phyloP scores from a whole-genome alignment of 2,329 filamentous ascomycete species.

The Talaromyces sp. region DNA sequence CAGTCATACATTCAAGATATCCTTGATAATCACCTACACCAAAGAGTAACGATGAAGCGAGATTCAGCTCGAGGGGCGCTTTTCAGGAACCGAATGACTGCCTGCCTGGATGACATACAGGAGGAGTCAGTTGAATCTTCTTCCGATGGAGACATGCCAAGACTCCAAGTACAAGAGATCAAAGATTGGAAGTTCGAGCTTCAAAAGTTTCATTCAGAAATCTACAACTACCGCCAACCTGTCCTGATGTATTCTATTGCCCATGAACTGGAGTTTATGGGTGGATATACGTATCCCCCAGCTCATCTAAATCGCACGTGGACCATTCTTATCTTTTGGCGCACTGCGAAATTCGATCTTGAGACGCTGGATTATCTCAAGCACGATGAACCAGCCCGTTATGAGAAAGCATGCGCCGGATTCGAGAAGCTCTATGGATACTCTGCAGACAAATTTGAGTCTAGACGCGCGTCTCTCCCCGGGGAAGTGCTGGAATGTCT shows the following conservation, averaged over 20 bases:
- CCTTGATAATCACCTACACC: neutral
- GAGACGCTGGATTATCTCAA: neutral
- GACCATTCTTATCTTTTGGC: neutral
- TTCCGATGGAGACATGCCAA: neutral
- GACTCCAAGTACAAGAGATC: neutral
- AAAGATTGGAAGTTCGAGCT: neutral
- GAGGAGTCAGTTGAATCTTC: neutral
- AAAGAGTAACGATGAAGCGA: neutral
- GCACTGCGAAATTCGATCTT: neutral
- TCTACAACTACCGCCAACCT: neutral
- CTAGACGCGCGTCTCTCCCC: neutral
- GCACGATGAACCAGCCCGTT: neutral
- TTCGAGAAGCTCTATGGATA: neutral
- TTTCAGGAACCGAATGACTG: neutral
- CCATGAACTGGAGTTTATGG: neutral
- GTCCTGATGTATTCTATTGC: neutral
- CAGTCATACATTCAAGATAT: neutral
- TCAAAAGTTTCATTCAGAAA: neutral
- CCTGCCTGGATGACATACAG: neutral
- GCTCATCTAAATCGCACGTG: neutral
- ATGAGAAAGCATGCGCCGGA: neutral
- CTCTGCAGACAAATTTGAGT: neutral
- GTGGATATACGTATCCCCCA: neutral
- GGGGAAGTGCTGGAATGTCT: slow-evolving; percentile 6
- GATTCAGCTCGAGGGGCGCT: neutral